Evolutionary conservation across 164 flowering plant species (phyloP).

Genomic region (Nymphaea colorata): DNA sequence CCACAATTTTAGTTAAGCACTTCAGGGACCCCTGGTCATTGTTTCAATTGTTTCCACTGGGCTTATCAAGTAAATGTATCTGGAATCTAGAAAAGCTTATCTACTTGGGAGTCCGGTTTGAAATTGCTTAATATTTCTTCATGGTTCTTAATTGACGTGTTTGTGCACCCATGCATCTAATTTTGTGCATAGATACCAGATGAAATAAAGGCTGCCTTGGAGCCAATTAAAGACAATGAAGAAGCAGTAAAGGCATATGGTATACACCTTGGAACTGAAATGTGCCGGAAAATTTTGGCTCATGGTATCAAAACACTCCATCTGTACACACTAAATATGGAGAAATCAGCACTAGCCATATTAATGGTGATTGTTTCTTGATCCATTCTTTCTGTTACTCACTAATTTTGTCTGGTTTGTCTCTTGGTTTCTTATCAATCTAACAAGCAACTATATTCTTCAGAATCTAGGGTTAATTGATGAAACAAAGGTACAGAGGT

Average conservation of each 20-base stretch:
- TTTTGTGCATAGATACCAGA: slow-evolving; percentile 45
- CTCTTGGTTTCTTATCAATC: not conserved
- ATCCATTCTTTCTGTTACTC: no score
- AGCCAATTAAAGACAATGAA: slow-evolving; percentile 93
- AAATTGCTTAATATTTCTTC: no score
- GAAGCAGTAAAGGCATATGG: slow-evolving; percentile 92
- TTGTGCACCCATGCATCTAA: slow-evolving; percentile 4
- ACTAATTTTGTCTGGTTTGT: not conserved
- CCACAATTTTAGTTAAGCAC: no score
- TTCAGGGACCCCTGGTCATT: no score
- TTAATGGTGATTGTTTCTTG: slow-evolving; percentile 35
- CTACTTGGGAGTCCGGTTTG: no score
- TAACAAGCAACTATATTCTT: not conserved
- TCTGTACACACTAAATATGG: slow-evolving; percentile 95
- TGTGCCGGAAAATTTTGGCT: slow-evolving; percentile 94
- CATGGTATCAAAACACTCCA: slow-evolving; percentile 81
- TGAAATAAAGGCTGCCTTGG: slow-evolving; percentile 76
- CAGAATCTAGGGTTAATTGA: slow-evolving; percentile 96
- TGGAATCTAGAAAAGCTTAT: no score
- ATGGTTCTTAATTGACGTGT: no score
- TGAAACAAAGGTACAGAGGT: slow-evolving; percentile 68
- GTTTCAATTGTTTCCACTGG: no score
- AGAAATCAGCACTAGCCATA: slow-evolving; percentile 84
- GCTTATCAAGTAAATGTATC: no score
- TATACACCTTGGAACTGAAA: slow-evolving; percentile 92